A percentile compares a stretch with the other conserved stretches of the same genome.
phyloP scores from a whole-genome alignment of 23 red algal genomes.

The Agarophyton chilense region DNA sequence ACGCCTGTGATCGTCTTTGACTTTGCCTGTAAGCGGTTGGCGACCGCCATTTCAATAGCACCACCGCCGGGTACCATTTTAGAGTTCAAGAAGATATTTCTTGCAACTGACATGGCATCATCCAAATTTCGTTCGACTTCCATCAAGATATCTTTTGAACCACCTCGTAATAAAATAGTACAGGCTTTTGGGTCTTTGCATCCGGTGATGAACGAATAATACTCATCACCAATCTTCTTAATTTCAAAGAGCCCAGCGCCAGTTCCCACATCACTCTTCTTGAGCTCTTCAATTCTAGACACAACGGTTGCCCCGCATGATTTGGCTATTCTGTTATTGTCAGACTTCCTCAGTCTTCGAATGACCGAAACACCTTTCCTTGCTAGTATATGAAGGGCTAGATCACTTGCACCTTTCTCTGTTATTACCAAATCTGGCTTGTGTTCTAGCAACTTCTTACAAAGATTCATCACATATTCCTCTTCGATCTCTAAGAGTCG shows the following conservation, averaged over 20 bases:
- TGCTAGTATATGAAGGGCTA: conserved; percentile 87
- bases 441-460: conserved; percentile 58
- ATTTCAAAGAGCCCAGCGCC: conserved; percentile 97
- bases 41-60: conserved; percentile 95
- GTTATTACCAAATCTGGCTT: conserved; percentile 97
- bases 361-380: conserved; percentile 81
- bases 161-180: conserved; percentile 92
- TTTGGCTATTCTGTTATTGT: conserved; percentile 88
- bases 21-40: conserved; percentile 73
- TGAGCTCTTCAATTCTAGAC: conserved; percentile 84
- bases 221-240: conserved; percentile 96
- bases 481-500: conserved; percentile 87
- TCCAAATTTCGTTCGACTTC: conserved; percentile 98
- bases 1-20: conserved; percentile 87
- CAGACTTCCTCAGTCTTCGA: conserved; percentile 88
- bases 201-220: conserved; percentile 91
- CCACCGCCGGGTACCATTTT: conserved; percentile 96
- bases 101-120: conserved; percentile 89
- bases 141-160: conserved; percentile 96
- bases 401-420: conserved; percentile 95
- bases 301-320: conserved; percentile 92
- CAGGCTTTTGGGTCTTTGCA: conserved; percentile 90
- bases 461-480: conserved; percentile 74
- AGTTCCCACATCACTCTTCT: conserved; percentile 83
- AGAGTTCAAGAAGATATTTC: conserved; percentile 80